phyloP scores from a whole-genome alignment of 2,329 filamentous ascomycete species.

The Lachnum nothofagi region DNA sequence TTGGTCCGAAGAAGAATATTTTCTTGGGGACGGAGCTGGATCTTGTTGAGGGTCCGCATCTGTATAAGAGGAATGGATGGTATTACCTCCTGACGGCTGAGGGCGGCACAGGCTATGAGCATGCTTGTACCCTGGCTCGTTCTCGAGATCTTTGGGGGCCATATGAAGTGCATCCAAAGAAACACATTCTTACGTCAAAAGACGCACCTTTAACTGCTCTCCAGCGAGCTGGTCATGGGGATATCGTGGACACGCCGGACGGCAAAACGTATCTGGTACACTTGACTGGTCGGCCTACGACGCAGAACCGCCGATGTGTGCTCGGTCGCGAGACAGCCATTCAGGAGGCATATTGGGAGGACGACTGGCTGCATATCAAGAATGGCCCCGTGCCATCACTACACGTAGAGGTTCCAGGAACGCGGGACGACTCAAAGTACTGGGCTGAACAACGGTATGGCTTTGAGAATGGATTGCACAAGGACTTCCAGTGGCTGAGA shows the following conservation, averaged over 20 bases:
- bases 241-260: constrained; percentile 50
- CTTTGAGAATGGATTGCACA: constrained; percentile 42
- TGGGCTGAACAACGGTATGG: constrained; percentile 47
- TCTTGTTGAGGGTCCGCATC: constrained; percentile 50
- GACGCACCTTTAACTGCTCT: constrained; percentile 46
- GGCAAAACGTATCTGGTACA: constrained; percentile 52
- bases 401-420: constrained; percentile 46
- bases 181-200: constrained; percentile 50
- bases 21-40: constrained; percentile 46
- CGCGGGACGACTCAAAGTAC: constrained; percentile 44
- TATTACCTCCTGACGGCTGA: constrained; percentile 58
- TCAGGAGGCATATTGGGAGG: constrained; percentile 56
- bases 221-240: constrained; percentile 50
- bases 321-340: constrained; percentile 53
- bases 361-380: constrained; percentile 60
- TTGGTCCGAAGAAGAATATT: constrained; percentile 38
- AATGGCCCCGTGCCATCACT: constrained; percentile 52
- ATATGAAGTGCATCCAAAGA: constrained; percentile 55
- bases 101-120: constrained; percentile 56
- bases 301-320: constrained; percentile 48
- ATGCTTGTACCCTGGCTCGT: constrained; percentile 56
- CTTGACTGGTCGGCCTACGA: constrained; percentile 46
- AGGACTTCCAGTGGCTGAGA: constrained; percentile 54
- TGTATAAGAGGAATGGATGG: constrained; percentile 54
- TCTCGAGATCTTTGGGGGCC: constrained; percentile 52